Evolutionary conservation across 208 protist species (phyloP).

Genomic region (Leishmania major): DNA sequence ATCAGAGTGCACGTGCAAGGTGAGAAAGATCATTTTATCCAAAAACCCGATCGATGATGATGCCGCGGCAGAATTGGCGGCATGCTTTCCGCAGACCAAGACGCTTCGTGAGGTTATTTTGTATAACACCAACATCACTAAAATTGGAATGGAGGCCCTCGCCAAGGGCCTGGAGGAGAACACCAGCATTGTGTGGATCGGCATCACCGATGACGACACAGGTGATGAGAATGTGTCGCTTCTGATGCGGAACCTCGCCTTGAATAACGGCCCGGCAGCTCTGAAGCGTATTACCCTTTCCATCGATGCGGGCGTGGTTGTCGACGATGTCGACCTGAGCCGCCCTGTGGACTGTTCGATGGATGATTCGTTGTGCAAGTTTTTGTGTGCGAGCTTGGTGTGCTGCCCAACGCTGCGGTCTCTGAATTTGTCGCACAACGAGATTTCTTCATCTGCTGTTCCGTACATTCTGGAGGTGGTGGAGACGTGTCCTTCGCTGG

Average conservation of each 20-base stretch:
- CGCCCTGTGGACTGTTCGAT: constrained; percentile 37
- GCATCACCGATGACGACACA: constrained; percentile 31
- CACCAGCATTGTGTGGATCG: constrained; percentile 40
- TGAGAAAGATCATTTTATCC: constrained; percentile 48
- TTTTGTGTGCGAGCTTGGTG: constrained; percentile 59
- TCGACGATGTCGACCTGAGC: constrained; percentile 61
- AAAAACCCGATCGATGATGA: constrained; percentile 71
- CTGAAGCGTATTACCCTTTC: constrained; percentile 65
- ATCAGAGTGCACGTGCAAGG: constrained; percentile 38
- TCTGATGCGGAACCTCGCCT: constrained; percentile 57
- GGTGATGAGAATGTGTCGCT: constrained; percentile 12
- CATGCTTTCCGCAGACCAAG: constrained; percentile 63
- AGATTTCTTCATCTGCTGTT: constrained; percentile 55
- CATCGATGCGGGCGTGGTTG: constrained; percentile 50
- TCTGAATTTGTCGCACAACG: constrained; percentile 72
- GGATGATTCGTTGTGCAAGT: constrained; percentile 59
- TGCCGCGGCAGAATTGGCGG: constrained; percentile 49
- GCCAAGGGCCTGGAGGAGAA: constrained; percentile 65
- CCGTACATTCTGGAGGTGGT: constrained; percentile 69
- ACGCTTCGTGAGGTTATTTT: constrained; percentile 55
- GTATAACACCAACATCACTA: constrained; percentile 57
- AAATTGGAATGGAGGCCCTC: constrained; percentile 53
- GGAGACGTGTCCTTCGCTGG: constrained; percentile 48
- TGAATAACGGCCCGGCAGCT: constrained; percentile 64
- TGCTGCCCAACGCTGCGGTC: constrained; percentile 46